These are phyloP conservation scores for Starmerella cellae DNA, from an alignment of 805 yeast genomes.

Conservation along the genomic window DNA sequence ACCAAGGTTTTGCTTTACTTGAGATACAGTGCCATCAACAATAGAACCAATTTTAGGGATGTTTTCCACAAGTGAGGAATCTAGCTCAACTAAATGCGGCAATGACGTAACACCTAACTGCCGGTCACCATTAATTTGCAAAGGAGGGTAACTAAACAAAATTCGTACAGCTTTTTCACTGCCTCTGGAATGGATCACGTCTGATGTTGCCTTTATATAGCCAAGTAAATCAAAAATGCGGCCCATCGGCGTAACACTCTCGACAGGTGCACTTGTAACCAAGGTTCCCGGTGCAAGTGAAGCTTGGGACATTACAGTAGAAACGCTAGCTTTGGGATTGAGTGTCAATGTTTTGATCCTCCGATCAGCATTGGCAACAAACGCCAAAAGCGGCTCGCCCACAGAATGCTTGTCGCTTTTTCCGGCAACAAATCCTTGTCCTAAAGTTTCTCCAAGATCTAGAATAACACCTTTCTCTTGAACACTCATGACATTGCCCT, in stretches of 20 bases:
- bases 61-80: slow-evolving; percentile 28
- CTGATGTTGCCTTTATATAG: slow-evolving; percentile 56
- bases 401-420: slow-evolving; percentile 41
- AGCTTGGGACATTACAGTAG: slow-evolving; percentile 51
- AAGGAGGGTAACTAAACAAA: slow-evolving; percentile 20
- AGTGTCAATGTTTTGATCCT: slow-evolving; percentile 12
- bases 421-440: slow-evolving; percentile 47
- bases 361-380: slow-evolving; percentile 29
- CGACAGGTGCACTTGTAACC: slow-evolving; percentile 59
- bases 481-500: slow-evolving; percentile 60
- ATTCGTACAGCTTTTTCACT: slow-evolving; percentile 10
- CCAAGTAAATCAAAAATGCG: slow-evolving; percentile 63
- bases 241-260: slow-evolving; percentile 43
- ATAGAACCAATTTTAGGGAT: slow-evolving; percentile 63
- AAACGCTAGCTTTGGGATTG: slow-evolving; percentile 36
- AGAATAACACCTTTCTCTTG: slow-evolving; percentile 89
- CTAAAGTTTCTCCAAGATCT: slow-evolving; percentile 42
- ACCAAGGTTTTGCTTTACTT: slow-evolving; percentile 33
- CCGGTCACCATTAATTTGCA: slow-evolving; percentile 32
- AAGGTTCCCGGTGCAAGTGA: slow-evolving; percentile 59
- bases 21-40: slow-evolving; percentile 46
- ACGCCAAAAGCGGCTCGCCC: slow-evolving; percentile 61
- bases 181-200: slow-evolving; percentile 46
- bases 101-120: slow-evolving; percentile 51
- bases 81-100: slow-evolving; percentile 38